Conservation (phyloP, 2,329 filamentous ascomycete species). For the Fusarium heterosporum region DNA sequence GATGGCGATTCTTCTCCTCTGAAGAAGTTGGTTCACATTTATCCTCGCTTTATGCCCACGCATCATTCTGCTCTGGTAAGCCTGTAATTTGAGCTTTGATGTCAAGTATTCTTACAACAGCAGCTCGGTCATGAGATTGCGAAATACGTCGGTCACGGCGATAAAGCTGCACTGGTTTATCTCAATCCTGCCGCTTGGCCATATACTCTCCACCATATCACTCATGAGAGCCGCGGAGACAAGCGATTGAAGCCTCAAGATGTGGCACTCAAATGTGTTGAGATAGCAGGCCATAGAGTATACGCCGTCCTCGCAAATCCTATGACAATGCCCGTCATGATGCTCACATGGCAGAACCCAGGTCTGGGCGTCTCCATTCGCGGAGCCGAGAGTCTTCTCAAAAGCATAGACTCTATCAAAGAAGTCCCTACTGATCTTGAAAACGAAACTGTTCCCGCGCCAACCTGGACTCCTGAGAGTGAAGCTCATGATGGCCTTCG, state of each 20-base stretch:
- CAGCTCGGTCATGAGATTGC: slow-evolving; percentile 56
- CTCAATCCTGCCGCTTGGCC: slow-evolving; percentile 50
- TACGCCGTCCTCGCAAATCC: slow-evolving; percentile 58
- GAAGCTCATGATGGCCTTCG: slow-evolving; percentile 54
- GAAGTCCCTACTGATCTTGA: slow-evolving; percentile 50
- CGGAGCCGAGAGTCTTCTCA: slow-evolving; percentile 58
- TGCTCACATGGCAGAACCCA: slow-evolving; percentile 59
- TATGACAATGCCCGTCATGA: slow-evolving; percentile 51
- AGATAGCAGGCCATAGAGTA: slow-evolving; percentile 56
- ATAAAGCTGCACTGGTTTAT: slow-evolving; percentile 47
- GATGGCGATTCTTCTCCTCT: slow-evolving; percentile 55
- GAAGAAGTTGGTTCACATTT: slow-evolving; percentile 56
- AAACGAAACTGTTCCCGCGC: slow-evolving; percentile 41
- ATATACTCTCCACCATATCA: slow-evolving; percentile 49
- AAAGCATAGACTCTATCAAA: slow-evolving; percentile 50
- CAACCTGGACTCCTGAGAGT: slow-evolving; percentile 55
- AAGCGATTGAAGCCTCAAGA: slow-evolving; percentile 51
- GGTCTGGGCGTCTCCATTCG: slow-evolving; percentile 62
- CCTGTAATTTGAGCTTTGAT: too few relatives aligned
- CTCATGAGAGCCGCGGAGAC: slow-evolving; percentile 52
- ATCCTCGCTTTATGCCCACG: slow-evolving; percentile 61
- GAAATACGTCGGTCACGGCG: slow-evolving; percentile 47
- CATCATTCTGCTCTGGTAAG: slow-evolving; percentile 51
- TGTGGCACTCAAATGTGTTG: slow-evolving; percentile 55
- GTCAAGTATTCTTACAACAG: neutral